Conservation (phyloP, 2,329 filamentous ascomycete species). For the Aureobasidium sp. region DNA sequence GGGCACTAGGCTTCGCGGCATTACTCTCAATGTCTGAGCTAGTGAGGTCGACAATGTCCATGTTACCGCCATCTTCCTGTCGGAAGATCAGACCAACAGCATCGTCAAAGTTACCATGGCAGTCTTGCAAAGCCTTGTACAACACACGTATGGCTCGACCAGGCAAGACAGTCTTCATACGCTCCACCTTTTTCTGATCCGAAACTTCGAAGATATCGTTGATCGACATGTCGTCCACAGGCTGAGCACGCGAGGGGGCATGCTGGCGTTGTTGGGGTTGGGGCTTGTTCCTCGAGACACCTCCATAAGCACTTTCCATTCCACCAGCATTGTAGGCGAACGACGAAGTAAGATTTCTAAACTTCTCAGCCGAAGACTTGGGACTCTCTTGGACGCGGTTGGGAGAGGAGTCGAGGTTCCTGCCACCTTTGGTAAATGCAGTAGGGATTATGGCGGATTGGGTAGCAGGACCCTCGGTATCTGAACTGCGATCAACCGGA, state of each 20-base stretch:
- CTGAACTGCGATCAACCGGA: constrained; percentile 24
- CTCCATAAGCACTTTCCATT: constrained; percentile 38
- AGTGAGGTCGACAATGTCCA: constrained; percentile 24
- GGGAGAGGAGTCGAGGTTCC: constrained; percentile 28
- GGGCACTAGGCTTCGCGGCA: constrained; percentile 18
- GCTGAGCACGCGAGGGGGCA: constrained; percentile 37
- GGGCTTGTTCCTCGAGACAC: constrained; percentile 20
- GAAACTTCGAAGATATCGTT: constrained; percentile 47
- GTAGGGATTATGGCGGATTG: constrained; percentile 55
- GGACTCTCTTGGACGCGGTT: constrained; percentile 27
- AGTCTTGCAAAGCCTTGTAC: constrained; percentile 43
- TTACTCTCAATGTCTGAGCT: constrained; percentile 34
- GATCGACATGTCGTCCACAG: constrained; percentile 39
- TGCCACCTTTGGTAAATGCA: constrained; percentile 44
- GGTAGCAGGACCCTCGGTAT: constrained; percentile 31
- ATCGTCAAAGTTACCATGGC: constrained; percentile 49
- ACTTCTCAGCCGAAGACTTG: constrained; percentile 17
- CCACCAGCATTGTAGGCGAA: constrained; percentile 30
- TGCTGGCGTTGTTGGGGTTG: constrained; percentile 24
- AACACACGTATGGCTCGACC: constrained; percentile 41
- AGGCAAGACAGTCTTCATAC: constrained; percentile 46
- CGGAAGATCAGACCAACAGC: constrained; percentile 44
- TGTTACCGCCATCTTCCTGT: constrained; percentile 26
- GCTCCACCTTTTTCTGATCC: constrained; percentile 44
- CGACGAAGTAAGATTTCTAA: constrained; percentile 22